phyloP scores from a whole-genome alignment of 1,284 basidiomycete genomes.

The Chiua sp. region DNA sequence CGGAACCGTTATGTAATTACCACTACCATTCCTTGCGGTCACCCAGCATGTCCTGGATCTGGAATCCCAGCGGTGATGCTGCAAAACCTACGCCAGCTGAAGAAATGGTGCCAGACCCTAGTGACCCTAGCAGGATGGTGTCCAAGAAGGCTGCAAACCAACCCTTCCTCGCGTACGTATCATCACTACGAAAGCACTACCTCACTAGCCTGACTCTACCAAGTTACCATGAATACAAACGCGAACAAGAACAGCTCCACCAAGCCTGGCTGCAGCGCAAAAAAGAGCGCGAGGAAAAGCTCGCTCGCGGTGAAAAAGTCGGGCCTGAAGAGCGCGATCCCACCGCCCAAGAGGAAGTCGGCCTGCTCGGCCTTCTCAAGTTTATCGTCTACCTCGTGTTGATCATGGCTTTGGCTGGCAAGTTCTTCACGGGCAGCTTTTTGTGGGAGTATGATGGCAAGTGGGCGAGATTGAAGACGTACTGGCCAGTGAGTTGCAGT shows the following conservation, averaged over 20 bases:
- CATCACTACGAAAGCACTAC: neutral
- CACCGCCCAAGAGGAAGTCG: slow-evolving; percentile 68
- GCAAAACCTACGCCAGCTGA: slow-evolving; percentile 22
- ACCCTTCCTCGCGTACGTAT: slow-evolving; percentile 79
- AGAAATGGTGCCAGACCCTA: slow-evolving; percentile 53
- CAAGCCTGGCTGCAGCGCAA: slow-evolving; percentile 72
- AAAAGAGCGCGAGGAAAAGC: slow-evolving; percentile 71
- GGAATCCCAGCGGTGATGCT: slow-evolving; percentile 31
- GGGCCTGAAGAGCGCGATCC: slow-evolving; percentile 76
- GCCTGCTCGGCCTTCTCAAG: slow-evolving; percentile 67
- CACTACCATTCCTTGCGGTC: neutral
- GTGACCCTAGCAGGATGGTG: slow-evolving; percentile 66
- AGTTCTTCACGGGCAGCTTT: slow-evolving; percentile 83
- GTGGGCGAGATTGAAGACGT: slow-evolving; percentile 61
- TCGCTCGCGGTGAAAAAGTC: slow-evolving; percentile 73
- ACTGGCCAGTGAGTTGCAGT: slow-evolving; percentile 56
- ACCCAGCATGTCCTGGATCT: slow-evolving; percentile 38
- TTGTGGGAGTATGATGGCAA: slow-evolving; percentile 77
- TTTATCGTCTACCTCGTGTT: slow-evolving; percentile 64
- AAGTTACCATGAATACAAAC: slow-evolving; percentile 74
- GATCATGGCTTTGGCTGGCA: slow-evolving; percentile 64
- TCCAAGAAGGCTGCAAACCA: slow-evolving; percentile 78
- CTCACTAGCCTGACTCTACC: neutral
- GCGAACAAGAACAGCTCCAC: slow-evolving; percentile 63
- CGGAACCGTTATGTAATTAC: neutral